A percentile compares a stretch with the other conserved stretches of the same genome.
Evolutionary conservation across 495 filamentous ascomycete species (phyloP).

Genomic region (Hyaloscypha finlandica): DNA sequence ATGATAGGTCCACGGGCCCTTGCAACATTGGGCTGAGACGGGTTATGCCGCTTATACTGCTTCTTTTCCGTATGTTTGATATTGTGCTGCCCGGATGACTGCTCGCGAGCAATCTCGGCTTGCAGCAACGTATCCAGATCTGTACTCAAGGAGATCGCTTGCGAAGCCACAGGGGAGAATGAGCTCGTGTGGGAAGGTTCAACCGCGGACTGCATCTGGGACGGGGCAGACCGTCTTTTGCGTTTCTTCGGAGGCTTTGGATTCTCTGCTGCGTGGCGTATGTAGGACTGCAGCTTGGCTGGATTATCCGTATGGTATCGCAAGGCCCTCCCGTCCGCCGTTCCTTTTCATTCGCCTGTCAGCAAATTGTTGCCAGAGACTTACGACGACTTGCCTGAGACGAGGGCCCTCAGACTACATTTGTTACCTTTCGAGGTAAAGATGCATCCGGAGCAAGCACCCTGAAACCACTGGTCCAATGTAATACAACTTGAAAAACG

Average conservation of each 20-base stretch:
- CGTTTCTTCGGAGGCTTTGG: conserved; percentile 22
- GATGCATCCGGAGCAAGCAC: conserved; percentile 22
- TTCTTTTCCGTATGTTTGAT: conserved; percentile 11
- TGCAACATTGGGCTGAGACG: conserved; percentile 2
- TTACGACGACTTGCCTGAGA: conserved; percentile 7
- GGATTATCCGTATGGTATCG: conserved; percentile 12
- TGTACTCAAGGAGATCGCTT: not conserved
- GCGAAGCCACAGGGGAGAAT: not conserved
- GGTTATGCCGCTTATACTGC: conserved; percentile 6
- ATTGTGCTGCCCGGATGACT: not conserved
- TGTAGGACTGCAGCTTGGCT: conserved; percentile 11
- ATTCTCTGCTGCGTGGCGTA: conserved; percentile 4
- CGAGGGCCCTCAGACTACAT: conserved; percentile 23
- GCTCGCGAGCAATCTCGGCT: conserved; percentile 18
- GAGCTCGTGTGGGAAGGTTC: not conserved
- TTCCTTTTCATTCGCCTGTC: conserved; percentile 11
- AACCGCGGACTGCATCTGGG: not conserved
- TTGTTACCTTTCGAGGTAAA: conserved; percentile 27
- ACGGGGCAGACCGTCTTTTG: conserved; percentile 7
- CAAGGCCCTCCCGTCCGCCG: conserved; percentile 19
- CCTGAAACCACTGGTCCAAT: conserved; percentile 24
- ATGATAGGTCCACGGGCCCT: not conserved
- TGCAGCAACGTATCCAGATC: conserved; percentile 22
- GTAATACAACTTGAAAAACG: conserved; percentile 26
- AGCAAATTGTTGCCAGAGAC: conserved; percentile 3